phyloP scores from a whole-genome alignment of 768 basidiomycete species.

The Termitomyces sp. region DNA sequence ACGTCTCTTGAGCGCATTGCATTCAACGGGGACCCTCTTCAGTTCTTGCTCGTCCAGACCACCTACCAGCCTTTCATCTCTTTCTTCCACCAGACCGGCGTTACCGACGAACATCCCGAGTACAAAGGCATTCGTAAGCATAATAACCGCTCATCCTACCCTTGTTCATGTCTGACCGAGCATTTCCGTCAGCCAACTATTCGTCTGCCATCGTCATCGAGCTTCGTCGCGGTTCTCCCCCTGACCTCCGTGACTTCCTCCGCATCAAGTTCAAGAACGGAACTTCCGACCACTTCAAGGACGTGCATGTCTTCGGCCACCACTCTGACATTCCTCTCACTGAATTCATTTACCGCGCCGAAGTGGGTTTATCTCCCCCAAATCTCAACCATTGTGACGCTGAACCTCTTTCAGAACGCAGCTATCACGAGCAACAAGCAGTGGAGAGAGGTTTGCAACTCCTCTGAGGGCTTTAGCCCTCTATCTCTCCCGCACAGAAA shows the following conservation, averaged over 20 bases:
- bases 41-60: constrained; percentile 71
- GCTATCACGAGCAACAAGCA: constrained; percentile 52
- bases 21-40: constrained; percentile 73
- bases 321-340: constrained; percentile 74
- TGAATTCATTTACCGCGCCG: constrained; percentile 78
- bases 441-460: constrained; percentile 43
- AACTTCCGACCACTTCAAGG: constrained; percentile 54
- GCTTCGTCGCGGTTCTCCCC: constrained; percentile 68
- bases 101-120: constrained; percentile 51
- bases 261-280: constrained; percentile 87
- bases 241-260: constrained; percentile 75
- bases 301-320: constrained; percentile 71
- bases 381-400: not conserved
- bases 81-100: constrained; percentile 73
- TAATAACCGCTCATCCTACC: constrained; percentile 12
- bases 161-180: not conserved
- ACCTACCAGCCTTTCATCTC: constrained; percentile 92
- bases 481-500: constrained; percentile 20
- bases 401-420: constrained; percentile 29
- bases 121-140: constrained; percentile 62
- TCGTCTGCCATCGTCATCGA: constrained; percentile 74
- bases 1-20: constrained; percentile 70
- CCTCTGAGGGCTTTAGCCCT: constrained; percentile 16
- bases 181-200: constrained; percentile 49
- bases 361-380: constrained; percentile 39